Percentiles rank a stretch among this genome's conserved stretches.
Evolutionary conservation across 1,139 yeast species (phyloP).

Genomic region (Kodamaea plutei): DNA sequence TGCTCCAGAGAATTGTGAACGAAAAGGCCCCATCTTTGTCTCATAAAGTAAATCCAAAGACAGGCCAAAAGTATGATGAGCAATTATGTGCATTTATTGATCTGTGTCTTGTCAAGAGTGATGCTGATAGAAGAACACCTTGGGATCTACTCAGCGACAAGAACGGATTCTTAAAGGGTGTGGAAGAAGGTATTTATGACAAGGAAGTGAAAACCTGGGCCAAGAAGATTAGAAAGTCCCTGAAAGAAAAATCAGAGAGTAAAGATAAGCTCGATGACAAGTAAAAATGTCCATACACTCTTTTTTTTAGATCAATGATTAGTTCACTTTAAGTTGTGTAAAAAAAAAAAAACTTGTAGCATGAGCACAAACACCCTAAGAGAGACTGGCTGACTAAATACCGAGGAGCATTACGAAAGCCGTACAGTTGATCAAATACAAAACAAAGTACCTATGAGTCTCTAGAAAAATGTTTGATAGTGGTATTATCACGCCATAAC

Average conservation of each 20-base stretch:
- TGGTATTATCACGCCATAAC: too few species aligned
- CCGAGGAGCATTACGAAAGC: too few species aligned
- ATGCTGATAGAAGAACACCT: slow-evolving; percentile 58
- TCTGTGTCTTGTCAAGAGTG: slow-evolving; percentile 64
- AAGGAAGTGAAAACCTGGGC: slow-evolving; percentile 51
- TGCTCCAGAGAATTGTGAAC: slow-evolving; percentile 86
- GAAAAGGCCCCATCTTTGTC: slow-evolving; percentile 79
- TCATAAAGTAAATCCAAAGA: slow-evolving; percentile 22
- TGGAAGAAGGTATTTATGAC: slow-evolving; percentile 37
- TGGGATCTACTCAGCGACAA: slow-evolving; percentile 45
- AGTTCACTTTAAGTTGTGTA: too few species aligned
- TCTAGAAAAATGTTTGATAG: too few species aligned
- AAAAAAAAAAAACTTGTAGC: too few species aligned
- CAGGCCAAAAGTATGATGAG: slow-evolving; percentile 26
- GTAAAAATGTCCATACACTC: too few species aligned
- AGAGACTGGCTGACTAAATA: too few species aligned
- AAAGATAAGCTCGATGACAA: slow-evolving; percentile 2
- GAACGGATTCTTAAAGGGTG: slow-evolving; percentile 43
- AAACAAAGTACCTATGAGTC: too few species aligned
- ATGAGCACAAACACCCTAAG: too few species aligned
- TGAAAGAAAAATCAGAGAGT: slow-evolving; percentile 19
- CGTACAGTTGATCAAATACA: too few species aligned
- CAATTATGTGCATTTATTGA: slow-evolving; percentile 62
- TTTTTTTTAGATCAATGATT: too few species aligned
- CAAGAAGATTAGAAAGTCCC: slow-evolving; percentile 32